Percentiles rank a stretch among this genome's conserved stretches.
Conservation (phyloP, 805 yeast genomes). For the Maudiozyma serrabonitensis region DNA sequence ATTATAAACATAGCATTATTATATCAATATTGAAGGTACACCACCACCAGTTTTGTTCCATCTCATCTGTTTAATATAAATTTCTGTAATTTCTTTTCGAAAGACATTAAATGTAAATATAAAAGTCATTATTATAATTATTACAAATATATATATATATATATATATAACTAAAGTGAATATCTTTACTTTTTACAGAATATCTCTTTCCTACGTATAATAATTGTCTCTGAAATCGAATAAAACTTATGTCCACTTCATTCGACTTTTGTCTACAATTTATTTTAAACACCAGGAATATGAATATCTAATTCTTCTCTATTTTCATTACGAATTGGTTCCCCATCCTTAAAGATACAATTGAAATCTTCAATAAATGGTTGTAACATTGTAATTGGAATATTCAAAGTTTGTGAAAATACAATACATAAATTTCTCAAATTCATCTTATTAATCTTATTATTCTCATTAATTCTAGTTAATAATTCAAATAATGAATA, state of each 20-base stretch:
- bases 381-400: conserved; percentile 51
- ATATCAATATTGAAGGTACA: background rate
- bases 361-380: conserved; percentile 53
- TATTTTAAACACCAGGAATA: conserved; percentile 35
- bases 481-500: conserved; percentile 59
- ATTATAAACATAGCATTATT: background rate
- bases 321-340: conserved; percentile 31
- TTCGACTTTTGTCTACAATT: background rate
- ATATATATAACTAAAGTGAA: background rate
- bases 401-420: conserved; percentile 68
- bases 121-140: background rate
- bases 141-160: background rate
- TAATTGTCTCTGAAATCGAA: background rate
- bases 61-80: no score
- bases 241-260: no score
- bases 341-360: conserved; percentile 47
- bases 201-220: background rate
- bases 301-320: conserved; percentile 44
- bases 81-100: background rate
- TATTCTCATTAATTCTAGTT: conserved; percentile 50
- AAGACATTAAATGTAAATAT: background rate
- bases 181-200: background rate
- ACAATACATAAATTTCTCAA: conserved; percentile 70
- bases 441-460: conserved; percentile 71
- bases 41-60: no score